These are phyloP conservation scores for Aspergillus asperescens DNA, from an alignment of 495 filamentous ascomycete genomes.

Conservation along the genomic window DNA sequence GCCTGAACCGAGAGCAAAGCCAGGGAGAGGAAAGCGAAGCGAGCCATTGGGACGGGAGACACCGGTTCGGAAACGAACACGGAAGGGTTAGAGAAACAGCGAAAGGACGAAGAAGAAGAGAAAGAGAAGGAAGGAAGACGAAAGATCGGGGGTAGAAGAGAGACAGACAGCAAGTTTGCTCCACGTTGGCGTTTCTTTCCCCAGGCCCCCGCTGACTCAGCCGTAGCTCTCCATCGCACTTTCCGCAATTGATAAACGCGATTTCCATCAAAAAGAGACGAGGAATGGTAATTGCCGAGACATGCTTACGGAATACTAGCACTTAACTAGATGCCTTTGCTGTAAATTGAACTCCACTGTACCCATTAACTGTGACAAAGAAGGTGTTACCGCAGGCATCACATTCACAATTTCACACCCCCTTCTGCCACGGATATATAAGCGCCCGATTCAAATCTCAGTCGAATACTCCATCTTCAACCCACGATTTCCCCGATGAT, in stretches of 20 bases:
- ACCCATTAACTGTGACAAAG: neutral
- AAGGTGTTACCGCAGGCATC: neutral
- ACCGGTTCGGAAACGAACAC: constrained; percentile 12
- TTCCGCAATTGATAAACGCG: neutral
- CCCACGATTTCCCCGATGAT: neutral
- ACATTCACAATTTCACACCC: neutral
- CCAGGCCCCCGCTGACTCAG: constrained; percentile 14
- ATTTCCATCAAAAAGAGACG: constrained; percentile 6
- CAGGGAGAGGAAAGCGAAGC: constrained; percentile 64
- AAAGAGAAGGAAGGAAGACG: constrained; percentile 9
- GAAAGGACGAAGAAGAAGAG: constrained; percentile 5
- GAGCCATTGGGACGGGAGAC: constrained; percentile 55
- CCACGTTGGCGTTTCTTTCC: constrained; percentile 24
- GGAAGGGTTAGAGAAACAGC: constrained; percentile 11
- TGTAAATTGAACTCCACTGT: neutral
- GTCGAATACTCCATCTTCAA: constrained; percentile 3
- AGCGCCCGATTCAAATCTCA: constrained; percentile 5
- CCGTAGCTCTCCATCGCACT: constrained; percentile 3
- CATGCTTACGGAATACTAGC: neutral
- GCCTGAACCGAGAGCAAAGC: constrained; percentile 66
- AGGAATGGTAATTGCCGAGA: too few relatives aligned
- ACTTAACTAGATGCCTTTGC: neutral
- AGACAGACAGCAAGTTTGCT: constrained; percentile 13
- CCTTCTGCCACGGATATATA: neutral
- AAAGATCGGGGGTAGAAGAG: constrained; percentile 1